Base-by-base conservation (phyloP, 2,329 filamentous ascomycete genomes). In the Cladobotryum protrusum region DNA sequence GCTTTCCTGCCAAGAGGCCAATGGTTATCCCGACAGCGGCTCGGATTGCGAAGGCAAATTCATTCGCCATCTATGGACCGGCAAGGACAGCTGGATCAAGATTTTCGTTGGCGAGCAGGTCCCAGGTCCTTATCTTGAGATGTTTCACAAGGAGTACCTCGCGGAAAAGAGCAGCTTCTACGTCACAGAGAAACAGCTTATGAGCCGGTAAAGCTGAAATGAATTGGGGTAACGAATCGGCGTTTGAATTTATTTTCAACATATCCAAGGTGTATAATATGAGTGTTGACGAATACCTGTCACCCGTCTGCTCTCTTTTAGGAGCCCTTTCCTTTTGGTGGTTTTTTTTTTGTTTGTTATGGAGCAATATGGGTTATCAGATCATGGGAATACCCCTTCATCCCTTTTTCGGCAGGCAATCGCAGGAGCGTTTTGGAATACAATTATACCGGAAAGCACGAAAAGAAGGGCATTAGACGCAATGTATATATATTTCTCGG, bases 21-120 rank as follows among this genome's bases (percentile, higher is more conserved):
- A 74, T 57, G 71, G 71, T 18, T 72, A 66, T 55, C 67, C 68
- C 29, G 62, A 71, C 58, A 67, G 63, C 46, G 55, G 60, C 18
- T 61, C 63, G 7, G 67, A 64, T 15, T 74, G 71, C 50, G 54
- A 65, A 9, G 71, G 71, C 34, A 63, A 61, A 37, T 70, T 74
- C 49, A 66, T 74, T 52, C 67, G 69, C 53, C 71, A 74, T 54
- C 56, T 72, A 52, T 74, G 71, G 71, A 70, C 66, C 1, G 64
- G 67, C 54, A 74, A 74, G 59, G 54, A 63, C 43, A 57, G 62
- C 41, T 61, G 66, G 54, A 68, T 72, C 56, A 72, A 71, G 61
- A 55, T 66, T 6, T 65, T 66, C 46, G 65, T 72, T 5, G 65
- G 62, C 18, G 56, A 67, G 34, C 67, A 70, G 46, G 54, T 71